Conservation (phyloP, 139 green algal species). For the Picochlorum sp. region DNA sequence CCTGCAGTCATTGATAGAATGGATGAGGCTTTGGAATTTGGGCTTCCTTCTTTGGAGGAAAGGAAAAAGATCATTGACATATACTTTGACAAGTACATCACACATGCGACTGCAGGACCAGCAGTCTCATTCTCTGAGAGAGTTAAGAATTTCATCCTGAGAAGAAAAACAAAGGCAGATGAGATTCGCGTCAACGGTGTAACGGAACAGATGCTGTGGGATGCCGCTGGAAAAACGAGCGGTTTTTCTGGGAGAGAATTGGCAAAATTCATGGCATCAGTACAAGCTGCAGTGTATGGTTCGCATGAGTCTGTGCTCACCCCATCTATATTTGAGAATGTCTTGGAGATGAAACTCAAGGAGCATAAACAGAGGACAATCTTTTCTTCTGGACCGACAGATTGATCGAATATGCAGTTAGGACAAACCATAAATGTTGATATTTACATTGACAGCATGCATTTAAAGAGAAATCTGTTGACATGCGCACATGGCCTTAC, state of each 20-base stretch:
- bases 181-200: constrained; percentile 44
- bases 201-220: constrained; percentile 34
- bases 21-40: constrained; percentile 93
- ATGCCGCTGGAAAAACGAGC: constrained; percentile 62
- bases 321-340: constrained; percentile 46
- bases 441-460: not conserved
- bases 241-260: constrained; percentile 93
- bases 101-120: constrained; percentile 48
- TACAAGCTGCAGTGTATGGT: constrained; percentile 87
- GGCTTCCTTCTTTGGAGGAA: constrained; percentile 56
- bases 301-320: constrained; percentile 57
- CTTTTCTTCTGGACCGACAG: constrained; percentile 12
- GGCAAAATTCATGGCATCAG: constrained; percentile 86
- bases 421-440: not conserved
- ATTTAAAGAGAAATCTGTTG: not conserved
- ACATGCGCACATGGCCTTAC: not conserved
- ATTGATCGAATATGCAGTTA: not conserved
- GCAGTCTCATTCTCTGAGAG: constrained; percentile 28
- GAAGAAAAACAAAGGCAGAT: constrained; percentile 30
- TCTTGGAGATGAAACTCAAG: constrained; percentile 41
- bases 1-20: constrained; percentile 88
- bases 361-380: constrained; percentile 24
- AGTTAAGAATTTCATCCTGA: constrained; percentile 1
- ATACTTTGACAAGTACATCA: constrained; percentile 87
- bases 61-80: constrained; percentile 65